phyloP scores from a whole-genome alignment of 441 rosid genomes.

The Pelargonium fulgidum region DNA sequence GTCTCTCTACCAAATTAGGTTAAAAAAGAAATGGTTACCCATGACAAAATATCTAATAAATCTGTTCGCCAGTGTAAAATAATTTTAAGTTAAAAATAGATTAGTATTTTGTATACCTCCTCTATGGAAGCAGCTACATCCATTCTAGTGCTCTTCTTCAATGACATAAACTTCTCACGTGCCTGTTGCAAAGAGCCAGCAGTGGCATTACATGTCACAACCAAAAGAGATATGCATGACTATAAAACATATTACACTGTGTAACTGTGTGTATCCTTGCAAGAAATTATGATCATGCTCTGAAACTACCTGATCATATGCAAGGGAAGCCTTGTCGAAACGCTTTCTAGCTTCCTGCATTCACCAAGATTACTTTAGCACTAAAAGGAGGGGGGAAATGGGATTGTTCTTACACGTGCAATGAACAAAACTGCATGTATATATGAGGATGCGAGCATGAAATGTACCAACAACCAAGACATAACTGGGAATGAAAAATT shows the following conservation, averaged over 20 bases:
- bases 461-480: neutral
- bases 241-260: neutral
- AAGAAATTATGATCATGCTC: neutral
- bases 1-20: slow-evolving; percentile 17
- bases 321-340: slow-evolving; percentile 27
- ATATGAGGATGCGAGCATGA: neutral
- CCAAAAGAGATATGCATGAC: slow-evolving; percentile 12
- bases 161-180: slow-evolving; percentile 76
- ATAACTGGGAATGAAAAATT: neutral
- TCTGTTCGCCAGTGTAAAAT: slow-evolving; percentile 12
- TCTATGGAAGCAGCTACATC: slow-evolving; percentile 69
- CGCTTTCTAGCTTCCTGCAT: slow-evolving; percentile 24
- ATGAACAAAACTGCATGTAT: neutral
- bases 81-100: slow-evolving; percentile 12
- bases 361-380: neutral
- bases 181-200: slow-evolving; percentile 44
- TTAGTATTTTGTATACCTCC: slow-evolving; percentile 46
- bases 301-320: slow-evolving; percentile 23
- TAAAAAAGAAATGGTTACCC: slow-evolving; percentile 23
- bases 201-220: slow-evolving; percentile 21
- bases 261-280: neutral
- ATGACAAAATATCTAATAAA: slow-evolving; percentile 21
- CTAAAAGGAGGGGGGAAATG: neutral
- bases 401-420: neutral
- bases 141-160: slow-evolving; percentile 71